Evolutionary conservation across 2,329 filamentous ascomycete species (phyloP).

Genomic region (Hypoxylon sp.): DNA sequence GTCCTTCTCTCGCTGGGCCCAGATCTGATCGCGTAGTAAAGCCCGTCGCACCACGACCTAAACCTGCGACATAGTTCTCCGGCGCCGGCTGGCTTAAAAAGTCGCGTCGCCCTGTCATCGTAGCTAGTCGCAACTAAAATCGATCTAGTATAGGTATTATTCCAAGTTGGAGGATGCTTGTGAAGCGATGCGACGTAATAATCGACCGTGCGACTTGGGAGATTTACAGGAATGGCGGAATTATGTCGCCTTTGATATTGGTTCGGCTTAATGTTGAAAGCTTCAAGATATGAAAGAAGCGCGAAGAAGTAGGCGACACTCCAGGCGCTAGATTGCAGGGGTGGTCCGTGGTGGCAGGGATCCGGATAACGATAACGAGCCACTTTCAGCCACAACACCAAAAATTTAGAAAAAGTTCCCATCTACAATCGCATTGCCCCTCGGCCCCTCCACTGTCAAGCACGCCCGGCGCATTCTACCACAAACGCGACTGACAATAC

Average conservation of each 20-base stretch:
- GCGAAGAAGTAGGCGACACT: slow-evolving; percentile 16
- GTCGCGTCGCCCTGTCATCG: slow-evolving; percentile 78
- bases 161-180: background rate
- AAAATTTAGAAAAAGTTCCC: slow-evolving; percentile 35
- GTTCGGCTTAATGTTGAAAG: slow-evolving; percentile 23
- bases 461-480: slow-evolving; percentile 24
- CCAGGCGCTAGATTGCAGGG: slow-evolving; percentile 25
- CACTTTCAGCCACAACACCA: slow-evolving; percentile 38
- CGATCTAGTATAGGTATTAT: background rate
- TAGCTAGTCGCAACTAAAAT: slow-evolving; percentile 37
- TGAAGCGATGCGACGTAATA: slow-evolving; percentile 3
- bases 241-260: background rate
- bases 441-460: slow-evolving; percentile 28
- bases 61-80: slow-evolving; percentile 93
- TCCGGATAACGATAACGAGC: slow-evolving; percentile 33
- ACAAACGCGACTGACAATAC: slow-evolving; percentile 4
- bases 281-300: slow-evolving; percentile 7
- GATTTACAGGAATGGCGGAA: background rate
- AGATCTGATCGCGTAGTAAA: slow-evolving; percentile 98
- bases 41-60: slow-evolving; percentile 96
- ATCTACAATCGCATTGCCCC: slow-evolving; percentile 37
- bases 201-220: background rate
- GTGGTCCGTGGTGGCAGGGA: slow-evolving; percentile 15
- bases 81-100: slow-evolving; percentile 90
- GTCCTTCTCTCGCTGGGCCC: slow-evolving; percentile 93